phyloP scores from a whole-genome alignment of 164 flowering plant genomes.

The Vitis rupestris region DNA sequence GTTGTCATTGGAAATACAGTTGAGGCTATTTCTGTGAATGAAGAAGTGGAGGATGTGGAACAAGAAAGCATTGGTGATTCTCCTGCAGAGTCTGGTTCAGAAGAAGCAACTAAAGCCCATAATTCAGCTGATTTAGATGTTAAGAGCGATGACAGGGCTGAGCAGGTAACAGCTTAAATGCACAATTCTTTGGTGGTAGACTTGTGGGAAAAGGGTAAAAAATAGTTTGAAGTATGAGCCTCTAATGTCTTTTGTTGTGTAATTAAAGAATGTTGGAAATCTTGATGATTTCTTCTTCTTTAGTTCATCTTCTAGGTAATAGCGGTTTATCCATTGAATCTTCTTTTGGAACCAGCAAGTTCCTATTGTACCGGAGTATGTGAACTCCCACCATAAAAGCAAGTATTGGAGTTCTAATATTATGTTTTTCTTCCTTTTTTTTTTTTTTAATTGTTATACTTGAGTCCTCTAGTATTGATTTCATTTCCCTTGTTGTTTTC shows the following conservation, averaged over 20 bases:
- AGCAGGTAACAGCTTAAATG: slow-evolving; percentile 6
- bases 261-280: slow-evolving; percentile 1
- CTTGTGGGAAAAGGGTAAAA: background rate
- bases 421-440: too few relatives aligned
- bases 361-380: too few relatives aligned
- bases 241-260: slow-evolving; percentile 1
- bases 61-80: slow-evolving; percentile 11
- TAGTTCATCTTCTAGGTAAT: background rate
- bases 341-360: too few relatives aligned
- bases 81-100: slow-evolving; percentile 5
- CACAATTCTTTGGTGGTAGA: background rate
- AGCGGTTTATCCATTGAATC: too few relatives aligned
- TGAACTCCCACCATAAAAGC: too few relatives aligned
- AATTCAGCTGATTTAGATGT: slow-evolving; percentile 8
- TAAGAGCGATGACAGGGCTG: slow-evolving; percentile 2
- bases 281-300: background rate
- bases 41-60: slow-evolving; percentile 8
- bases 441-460: too few relatives aligned
- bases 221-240: background rate
- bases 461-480: too few relatives aligned
- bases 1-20: slow-evolving; percentile 9
- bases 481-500: too few relatives aligned
- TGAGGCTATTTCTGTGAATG: slow-evolving; percentile 12
- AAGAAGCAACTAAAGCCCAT: slow-evolving; percentile 6
- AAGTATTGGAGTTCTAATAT: too few relatives aligned